Evolutionary conservation across 495 filamentous ascomycete genomes (phyloP).

Genomic region (Cercophora sp.): DNA sequence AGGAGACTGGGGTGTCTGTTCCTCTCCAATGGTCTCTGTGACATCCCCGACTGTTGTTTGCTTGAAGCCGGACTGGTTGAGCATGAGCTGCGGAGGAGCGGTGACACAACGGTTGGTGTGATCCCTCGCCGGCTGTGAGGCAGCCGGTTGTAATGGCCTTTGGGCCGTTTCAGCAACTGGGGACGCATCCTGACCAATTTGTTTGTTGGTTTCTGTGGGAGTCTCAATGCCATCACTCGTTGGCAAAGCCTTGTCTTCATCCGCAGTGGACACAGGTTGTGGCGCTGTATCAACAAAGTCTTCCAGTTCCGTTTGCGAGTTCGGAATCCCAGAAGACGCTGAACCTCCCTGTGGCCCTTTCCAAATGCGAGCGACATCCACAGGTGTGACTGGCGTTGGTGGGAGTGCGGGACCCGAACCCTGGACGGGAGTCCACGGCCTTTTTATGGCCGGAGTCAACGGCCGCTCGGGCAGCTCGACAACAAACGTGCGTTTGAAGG

Average conservation of each 20-base stretch:
- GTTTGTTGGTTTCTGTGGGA: too few species aligned
- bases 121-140: neutral
- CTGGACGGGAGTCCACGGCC: constrained; percentile 63
- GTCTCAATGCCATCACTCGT: too few species aligned
- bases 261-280: too few species aligned
- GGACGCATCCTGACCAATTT: neutral
- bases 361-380: constrained; percentile 17
- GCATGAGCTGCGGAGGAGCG: constrained; percentile 31
- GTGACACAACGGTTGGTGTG: constrained; percentile 32
- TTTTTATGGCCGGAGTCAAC: constrained; percentile 60
- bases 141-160: neutral
- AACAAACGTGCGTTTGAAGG: constrained; percentile 72
- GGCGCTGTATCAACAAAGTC: too few species aligned
- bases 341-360: constrained; percentile 9
- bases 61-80: constrained; percentile 31
- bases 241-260: too few species aligned
- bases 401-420: constrained; percentile 31
- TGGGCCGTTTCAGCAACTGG: neutral
- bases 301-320: too few species aligned
- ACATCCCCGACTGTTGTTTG: constrained; percentile 1
- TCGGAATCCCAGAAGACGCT: too few species aligned
- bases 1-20: constrained; percentile 24
- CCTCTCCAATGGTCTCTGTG: constrained; percentile 14
- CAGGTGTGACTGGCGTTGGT: constrained; percentile 22
- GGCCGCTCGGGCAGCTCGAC: constrained; percentile 70